Conservation (phyloP, 257 asterid genomes). For the Buddleja alternifolia region DNA sequence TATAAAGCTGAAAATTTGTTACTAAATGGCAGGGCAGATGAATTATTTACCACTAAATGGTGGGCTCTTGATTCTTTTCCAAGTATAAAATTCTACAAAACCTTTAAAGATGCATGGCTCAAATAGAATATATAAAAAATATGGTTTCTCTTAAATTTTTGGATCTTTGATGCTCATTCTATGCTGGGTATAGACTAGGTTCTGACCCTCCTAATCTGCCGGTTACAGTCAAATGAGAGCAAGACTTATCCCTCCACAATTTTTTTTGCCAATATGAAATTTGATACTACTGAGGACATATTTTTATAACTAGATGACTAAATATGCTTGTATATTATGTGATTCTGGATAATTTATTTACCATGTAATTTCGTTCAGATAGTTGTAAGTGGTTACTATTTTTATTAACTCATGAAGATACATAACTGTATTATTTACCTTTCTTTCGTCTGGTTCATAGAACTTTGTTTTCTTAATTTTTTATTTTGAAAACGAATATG, state of each 20-base stretch:
- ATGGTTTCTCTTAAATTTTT: not conserved
- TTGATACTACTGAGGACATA: not conserved
- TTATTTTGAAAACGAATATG: conserved; percentile 5
- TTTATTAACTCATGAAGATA: not conserved
- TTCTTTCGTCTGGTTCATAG: conserved; percentile 13
- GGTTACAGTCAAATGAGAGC: not conserved
- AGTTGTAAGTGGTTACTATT: not conserved
- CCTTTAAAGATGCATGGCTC: not conserved
- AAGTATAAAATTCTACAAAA: not conserved
- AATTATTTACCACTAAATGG: not conserved
- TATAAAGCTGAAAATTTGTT: not conserved
- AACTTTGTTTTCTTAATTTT: not conserved
- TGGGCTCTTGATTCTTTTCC: not conserved
- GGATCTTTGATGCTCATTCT: not conserved
- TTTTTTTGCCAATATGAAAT: conserved; percentile 2
- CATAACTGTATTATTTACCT: not conserved
- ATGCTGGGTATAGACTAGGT: not conserved
- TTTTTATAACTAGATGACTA: not conserved
- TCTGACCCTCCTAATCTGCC: conserved; percentile 24
- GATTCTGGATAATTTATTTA: not conserved
- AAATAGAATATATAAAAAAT: not conserved
- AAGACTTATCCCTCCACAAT: not conserved
- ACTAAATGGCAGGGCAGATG: not conserved
- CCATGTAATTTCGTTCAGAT: conserved; percentile 1
- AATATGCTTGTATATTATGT: not conserved